Conservation (phyloP, 768 basidiomycete species). For the Gyrodon lividus region DNA sequence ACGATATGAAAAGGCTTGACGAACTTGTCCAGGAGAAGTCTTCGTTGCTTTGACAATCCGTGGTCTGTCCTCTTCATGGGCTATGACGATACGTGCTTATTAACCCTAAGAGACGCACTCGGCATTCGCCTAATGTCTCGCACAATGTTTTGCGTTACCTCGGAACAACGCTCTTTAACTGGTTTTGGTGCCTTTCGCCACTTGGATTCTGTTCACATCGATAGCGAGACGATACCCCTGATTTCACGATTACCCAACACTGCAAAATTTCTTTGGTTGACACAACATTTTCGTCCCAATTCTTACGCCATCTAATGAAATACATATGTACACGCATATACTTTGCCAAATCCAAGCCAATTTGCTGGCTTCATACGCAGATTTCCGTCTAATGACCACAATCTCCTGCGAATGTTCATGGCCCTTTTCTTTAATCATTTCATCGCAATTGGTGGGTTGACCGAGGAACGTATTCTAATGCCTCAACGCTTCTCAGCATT, state of each 20-base stretch:
- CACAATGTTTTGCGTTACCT: conserved; percentile 22
- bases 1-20: conserved; percentile 46
- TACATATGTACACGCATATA: conserved; percentile 28
- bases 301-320: conserved; percentile 26
- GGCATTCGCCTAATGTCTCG: conserved; percentile 21
- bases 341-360: conserved; percentile 9
- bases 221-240: conserved; percentile 33
- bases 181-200: conserved; percentile 13
- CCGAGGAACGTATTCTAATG: conserved; percentile 1
- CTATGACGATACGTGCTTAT: conserved; percentile 12
- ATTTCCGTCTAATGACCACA: conserved; percentile 7
- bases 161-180: neutral
- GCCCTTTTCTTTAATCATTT: neutral
- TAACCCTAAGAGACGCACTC: conserved; percentile 20
- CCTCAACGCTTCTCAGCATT: neutral
- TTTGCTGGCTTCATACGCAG: conserved; percentile 5
- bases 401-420: neutral
- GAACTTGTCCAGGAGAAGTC: conserved; percentile 57
- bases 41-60: conserved; percentile 25
- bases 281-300: conserved; percentile 12
- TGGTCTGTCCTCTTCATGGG: too few species aligned
- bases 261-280: too few species aligned
- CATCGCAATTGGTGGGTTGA: conserved; percentile 7
- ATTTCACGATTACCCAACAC: conserved; percentile 31
- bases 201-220: conserved; percentile 10